Percentiles rank a stretch among this genome's conserved stretches.
These are phyloP conservation scores for Taphrina confusa DNA, from an alignment of 1,139 yeast genomes.

Conservation along the genomic window DNA sequence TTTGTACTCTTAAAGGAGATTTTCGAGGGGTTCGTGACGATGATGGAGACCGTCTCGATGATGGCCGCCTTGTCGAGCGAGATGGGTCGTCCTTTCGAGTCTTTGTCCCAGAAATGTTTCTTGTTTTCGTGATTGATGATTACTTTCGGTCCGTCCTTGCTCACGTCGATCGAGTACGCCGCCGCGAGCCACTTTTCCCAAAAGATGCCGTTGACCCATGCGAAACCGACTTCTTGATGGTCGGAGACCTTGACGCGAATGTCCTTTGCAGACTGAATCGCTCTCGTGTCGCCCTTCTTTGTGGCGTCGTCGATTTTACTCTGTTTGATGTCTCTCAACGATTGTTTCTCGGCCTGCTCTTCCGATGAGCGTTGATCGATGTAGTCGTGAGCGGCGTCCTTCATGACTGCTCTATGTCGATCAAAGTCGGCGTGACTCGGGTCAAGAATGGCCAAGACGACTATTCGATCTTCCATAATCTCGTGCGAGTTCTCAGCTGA, in stretches of 20 bases:
- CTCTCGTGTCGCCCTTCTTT: conserved; percentile 45
- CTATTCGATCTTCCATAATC: conserved; percentile 44
- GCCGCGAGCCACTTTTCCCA: conserved; percentile 48
- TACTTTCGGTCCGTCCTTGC: conserved; percentile 42
- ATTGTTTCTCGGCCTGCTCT: conserved; percentile 43
- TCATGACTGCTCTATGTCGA: conserved; percentile 44
- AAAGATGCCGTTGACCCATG: conserved; percentile 48
- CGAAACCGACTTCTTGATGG: conserved; percentile 46
- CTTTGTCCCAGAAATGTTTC: conserved; percentile 46
- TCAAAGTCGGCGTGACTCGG: conserved; percentile 43
- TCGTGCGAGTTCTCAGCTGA: conserved; percentile 47
- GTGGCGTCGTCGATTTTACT: conserved; percentile 46
- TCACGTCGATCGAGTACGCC: conserved; percentile 44
- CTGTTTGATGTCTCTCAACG: conserved; percentile 46
- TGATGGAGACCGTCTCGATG: conserved; percentile 43
- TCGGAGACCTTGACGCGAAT: conserved; percentile 43
- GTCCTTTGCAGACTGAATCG: conserved; percentile 45
- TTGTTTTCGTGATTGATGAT: conserved; percentile 45
- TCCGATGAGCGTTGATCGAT: conserved; percentile 42
- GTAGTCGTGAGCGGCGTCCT: conserved; percentile 44
- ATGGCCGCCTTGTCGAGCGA: conserved; percentile 43
- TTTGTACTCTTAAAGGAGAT: conserved; percentile 43
- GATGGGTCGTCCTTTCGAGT: conserved; percentile 42
- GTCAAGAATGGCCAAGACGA: conserved; percentile 47
- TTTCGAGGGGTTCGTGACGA: conserved; percentile 42